Conservation (phyloP, 1,139 yeast species). For the Saccharomyces hybrid region DNA sequence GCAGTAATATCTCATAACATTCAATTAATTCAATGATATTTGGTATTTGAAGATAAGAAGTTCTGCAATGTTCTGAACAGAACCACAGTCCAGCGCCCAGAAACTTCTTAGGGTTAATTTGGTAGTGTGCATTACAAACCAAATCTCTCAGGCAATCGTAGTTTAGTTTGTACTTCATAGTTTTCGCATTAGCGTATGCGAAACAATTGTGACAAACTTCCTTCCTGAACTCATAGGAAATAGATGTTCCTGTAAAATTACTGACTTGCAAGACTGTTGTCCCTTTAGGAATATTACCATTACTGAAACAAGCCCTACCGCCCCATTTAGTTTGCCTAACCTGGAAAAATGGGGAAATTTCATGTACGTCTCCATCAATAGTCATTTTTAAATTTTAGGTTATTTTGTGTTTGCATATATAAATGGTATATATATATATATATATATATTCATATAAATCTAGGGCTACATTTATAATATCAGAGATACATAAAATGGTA, state of each 20-base stretch:
- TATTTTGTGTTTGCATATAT: background rate
- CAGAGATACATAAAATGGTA: background rate
- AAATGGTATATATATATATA: background rate
- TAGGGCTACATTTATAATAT: background rate
- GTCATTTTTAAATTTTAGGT: constrained; percentile 2
- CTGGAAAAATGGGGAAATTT: constrained; percentile 27
- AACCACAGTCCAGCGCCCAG: constrained; percentile 45
- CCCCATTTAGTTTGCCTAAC: constrained; percentile 43
- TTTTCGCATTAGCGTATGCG: constrained; percentile 42
- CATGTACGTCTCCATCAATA: background rate
- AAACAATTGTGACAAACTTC: constrained; percentile 59
- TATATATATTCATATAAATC: background rate
- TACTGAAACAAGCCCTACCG: constrained; percentile 62
- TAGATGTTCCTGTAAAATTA: constrained; percentile 41
- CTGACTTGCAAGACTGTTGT: constrained; percentile 38
- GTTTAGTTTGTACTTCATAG: constrained; percentile 34
- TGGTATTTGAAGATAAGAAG: constrained; percentile 31
- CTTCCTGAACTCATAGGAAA: constrained; percentile 49
- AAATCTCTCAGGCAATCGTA: background rate
- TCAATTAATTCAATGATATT: constrained; percentile 26
- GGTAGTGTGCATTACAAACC: background rate
- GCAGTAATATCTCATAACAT: constrained; percentile 26
- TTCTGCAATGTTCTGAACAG: constrained; percentile 43
- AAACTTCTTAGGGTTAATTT: constrained; percentile 15
- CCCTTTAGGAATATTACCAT: constrained; percentile 34